Percentiles rank a stretch among this genome's conserved stretches.
These are phyloP conservation scores for Saturnispora bothae DNA, from an alignment of 805 yeast species.

Conservation along the genomic window DNA sequence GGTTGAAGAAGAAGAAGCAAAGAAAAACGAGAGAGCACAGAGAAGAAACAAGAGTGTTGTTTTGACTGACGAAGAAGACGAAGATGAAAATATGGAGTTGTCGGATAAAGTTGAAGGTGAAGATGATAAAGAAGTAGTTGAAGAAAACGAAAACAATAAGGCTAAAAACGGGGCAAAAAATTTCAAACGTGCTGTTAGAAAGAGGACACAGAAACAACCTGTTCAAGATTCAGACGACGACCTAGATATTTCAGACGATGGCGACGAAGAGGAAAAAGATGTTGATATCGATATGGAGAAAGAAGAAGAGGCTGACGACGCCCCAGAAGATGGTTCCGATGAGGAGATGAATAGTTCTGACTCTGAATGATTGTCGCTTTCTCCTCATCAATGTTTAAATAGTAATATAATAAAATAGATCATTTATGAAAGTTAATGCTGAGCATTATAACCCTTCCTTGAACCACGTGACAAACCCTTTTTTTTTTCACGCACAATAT, in stretches of 20 bases:
- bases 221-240: not conserved
- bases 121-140: not conserved
- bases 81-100: not conserved
- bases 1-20: not conserved
- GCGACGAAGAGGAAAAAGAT: not conserved
- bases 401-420: not conserved
- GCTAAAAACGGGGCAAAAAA: not conserved
- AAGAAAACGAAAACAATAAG: not conserved
- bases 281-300: constrained; percentile 1
- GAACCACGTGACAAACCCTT: constrained; percentile 9
- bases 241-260: not conserved
- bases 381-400: no score
- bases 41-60: not conserved
- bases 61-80: not conserved
- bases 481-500: not conserved
- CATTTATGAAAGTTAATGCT: not conserved
- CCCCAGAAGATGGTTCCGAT: no score
- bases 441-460: not conserved
- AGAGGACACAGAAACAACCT: not conserved
- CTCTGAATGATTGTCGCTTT: no score
- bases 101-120: not conserved
- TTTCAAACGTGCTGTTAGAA: not conserved
- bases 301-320: not conserved
- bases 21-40: not conserved
- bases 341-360: no score